A percentile compares a stretch with the other conserved stretches of the same genome.
phyloP scores from a whole-genome alignment of 495 filamentous ascomycete genomes.

The Penicillium subrubescens region DNA sequence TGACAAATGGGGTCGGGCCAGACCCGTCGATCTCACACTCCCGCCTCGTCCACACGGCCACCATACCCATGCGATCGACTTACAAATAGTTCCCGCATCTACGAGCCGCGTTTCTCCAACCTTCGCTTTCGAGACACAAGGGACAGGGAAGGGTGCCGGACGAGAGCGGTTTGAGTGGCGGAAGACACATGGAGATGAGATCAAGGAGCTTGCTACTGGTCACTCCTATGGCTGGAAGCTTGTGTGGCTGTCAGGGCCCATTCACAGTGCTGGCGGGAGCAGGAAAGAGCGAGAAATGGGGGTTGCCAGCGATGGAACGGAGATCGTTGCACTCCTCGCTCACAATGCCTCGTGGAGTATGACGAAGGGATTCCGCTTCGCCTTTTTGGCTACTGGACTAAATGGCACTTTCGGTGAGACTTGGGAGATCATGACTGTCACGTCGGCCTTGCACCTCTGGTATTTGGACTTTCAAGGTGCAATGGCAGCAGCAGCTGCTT shows the following conservation, averaged over 20 bases:
- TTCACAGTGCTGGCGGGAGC: constrained; percentile 3
- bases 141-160: constrained; percentile 7
- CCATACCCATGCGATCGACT: not conserved
- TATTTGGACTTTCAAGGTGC: constrained; percentile 10
- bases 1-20: not conserved
- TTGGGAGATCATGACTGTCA: constrained; percentile 19
- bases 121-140: not conserved
- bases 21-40: not conserved
- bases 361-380: constrained; percentile 18
- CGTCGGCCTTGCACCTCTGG: constrained; percentile 18
- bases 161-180: constrained; percentile 18
- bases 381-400: constrained; percentile 17
- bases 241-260: constrained; percentile 13
- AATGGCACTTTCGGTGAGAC: constrained; percentile 6
- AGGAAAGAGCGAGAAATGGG: constrained; percentile 15
- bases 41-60: not conserved
- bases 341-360: constrained; percentile 20
- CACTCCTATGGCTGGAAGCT: constrained; percentile 18
- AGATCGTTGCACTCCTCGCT: constrained; percentile 24
- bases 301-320: constrained; percentile 18
- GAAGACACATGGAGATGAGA: constrained; percentile 20
- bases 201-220: constrained; percentile 14
- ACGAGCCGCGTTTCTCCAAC: not conserved
- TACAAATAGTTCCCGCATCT: not conserved
- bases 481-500: not conserved